Base-by-base conservation (phyloP, 2,329 filamentous ascomycete genomes). In the Fusarium palustre region DNA sequence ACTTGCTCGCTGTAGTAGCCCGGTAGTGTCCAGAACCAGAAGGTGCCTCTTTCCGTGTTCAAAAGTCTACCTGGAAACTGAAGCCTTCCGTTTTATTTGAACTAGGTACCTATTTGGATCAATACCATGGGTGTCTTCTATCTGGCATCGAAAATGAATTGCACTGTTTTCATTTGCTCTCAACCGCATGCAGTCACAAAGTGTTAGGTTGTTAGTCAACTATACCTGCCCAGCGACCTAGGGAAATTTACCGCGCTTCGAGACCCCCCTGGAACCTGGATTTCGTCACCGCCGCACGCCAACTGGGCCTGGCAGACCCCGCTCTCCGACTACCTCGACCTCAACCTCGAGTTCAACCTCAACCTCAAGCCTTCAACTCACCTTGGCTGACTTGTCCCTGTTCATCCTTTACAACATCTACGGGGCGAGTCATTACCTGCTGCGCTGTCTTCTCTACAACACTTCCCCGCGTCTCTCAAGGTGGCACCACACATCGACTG, bases 271-370 rank as follows among this genome's bases (percentile, higher is more conserved):
- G 68, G 58, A 64, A 24, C 43, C 53, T 36, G 28, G 28, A 73
- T 75, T 74, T 72, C 72, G 72, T 74, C 72, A 74, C 72, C 72
- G 67, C 72, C 53, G 72, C 64, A 49, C 68, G 62, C 72, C 57
- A 63, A 66, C 63, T 68, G 59, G 68, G 52, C 67, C 59, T 62
- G 59, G 22, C 52, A 57, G 69, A 74, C 72, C 72, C 72, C 72
- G 72, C 72, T 74, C 72, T 56, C 59, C 47, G 53, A 63, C 55
- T n/a, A 57, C 63, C 22, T 64, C 50, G 33, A 63, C 22, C 33
- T 65, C 43, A 36, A 61, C 33, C 28, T 47, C 52, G 24, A 55
- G 58, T 42, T 66, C 59, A 47, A 65, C 61, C 50, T 64, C 54
- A 52, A 65, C 54, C 49, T 46, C 20, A 20, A 46, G 28, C n/a